Evolutionary conservation across 1,284 basidiomycete genomes (phyloP), one percentile per base, ranked within the genome.

Genomic region (Microbotryum saponariae): DNA sequence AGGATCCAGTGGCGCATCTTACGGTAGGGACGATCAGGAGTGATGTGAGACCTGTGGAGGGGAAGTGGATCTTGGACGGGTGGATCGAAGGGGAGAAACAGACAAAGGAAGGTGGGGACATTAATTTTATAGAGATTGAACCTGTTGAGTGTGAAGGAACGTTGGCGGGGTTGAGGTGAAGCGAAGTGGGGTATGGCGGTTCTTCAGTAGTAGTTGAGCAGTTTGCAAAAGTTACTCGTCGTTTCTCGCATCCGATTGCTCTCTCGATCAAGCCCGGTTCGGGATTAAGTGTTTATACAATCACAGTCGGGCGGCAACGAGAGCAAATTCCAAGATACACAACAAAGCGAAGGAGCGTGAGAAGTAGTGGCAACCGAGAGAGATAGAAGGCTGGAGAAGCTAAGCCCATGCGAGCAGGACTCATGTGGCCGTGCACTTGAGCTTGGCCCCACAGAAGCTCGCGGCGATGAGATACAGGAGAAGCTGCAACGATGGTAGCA

Each of bases 371-470:
- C 54, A 60, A 37, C 27, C 18, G 52, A 49, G 29, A 47, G 25
- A 49, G 31, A 31, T 31, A 9, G 7, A 31, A 7, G 31, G 9
- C 31, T 31, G 31, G 9, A 31, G 31, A 31, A 9, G 8, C 31
- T 31, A 31, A 1, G 31, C 8, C 31, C 8, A 8, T 10, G 31
- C 31, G 9, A 55, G 54, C 37, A 12, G 10, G 48, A 20, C 48
- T 63, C 55, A 64, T 20, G 59, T 56, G 10, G 65, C 48, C 60
- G 87, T 88, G 54, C 82, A 83, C 70, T 83, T 84, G 69, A 91
- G 75, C 47, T 82, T 83, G 2, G 85, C 83, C 9, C 91, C 91
- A 72, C 91, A 96, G 75, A 91, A 87, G 75, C 91, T 86, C 4
- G 91, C 91, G 23, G 85, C 76, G 62, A 94, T 77, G 54, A 93